Evolutionary conservation across 176 grass and related monocot genomes (phyloP), one percentile per base, ranked within the genome.

Genomic region (Hordeum marinum): DNA sequence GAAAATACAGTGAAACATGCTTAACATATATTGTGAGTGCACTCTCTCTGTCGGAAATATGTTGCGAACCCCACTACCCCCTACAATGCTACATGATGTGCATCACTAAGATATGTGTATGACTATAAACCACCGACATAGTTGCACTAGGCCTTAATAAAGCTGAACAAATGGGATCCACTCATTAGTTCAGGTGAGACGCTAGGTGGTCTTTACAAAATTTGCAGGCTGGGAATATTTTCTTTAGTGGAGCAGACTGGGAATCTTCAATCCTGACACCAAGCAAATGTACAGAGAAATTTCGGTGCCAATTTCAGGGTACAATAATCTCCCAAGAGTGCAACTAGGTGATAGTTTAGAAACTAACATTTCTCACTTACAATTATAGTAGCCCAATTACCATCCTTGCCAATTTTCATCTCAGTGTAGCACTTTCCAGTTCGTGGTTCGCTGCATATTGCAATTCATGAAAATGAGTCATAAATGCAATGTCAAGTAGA

Each of bases 331-430:
- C 37, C 11, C 21, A 43, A 43, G 11, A 14, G 39, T 25, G 10
- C 23, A 43, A 24, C 68, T 25, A 43, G 39, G 39, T 14, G 39
- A 43, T 72, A 43, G 21, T 43, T 43, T 14, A 25, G 71, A 72
- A 43, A 72, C 21, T 11, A 68, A 68, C 9, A 68, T 1, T 74
- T 79, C 84, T 36, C 73, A 34, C 71, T 92, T 94, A 95, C 96
- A 37, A 92, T 52, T 31, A 96, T 91, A 66, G 91, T 94, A 74
- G 86, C 88, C 90, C 86, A 88, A 27, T 91, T 85, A 84, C 76
- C 84, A 80, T 87, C 65, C 54, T 84, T 85, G 18, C 76, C 48
- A 77, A 88, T 72, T 89, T 80, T 94, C 81, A 83, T 85, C 48
- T 78, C 86, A 79, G 75, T 77, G 59, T 89, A 86, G 74, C 88